phyloP scores from a whole-genome alignment of 1,284 basidiomycete species.

The Pseudozyma thailandica region DNA sequence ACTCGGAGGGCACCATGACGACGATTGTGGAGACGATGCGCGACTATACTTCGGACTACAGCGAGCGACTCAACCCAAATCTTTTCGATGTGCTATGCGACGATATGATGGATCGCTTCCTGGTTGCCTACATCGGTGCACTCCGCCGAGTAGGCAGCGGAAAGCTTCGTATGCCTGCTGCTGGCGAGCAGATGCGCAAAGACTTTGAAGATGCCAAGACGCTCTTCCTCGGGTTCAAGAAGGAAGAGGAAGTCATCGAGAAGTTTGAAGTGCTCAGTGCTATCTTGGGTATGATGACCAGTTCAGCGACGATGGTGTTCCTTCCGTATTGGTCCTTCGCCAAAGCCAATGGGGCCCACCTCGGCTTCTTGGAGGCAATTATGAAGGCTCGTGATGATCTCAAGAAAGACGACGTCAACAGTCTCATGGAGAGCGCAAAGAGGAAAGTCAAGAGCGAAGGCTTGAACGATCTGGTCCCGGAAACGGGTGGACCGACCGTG shows the following conservation, averaged over 20 bases:
- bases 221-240: slow-evolving; percentile 84
- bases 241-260: slow-evolving; percentile 80
- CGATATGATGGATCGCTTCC: slow-evolving; percentile 89
- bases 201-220: slow-evolving; percentile 82
- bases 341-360: slow-evolving; percentile 91
- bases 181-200: slow-evolving; percentile 81
- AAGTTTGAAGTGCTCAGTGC: slow-evolving; percentile 87
- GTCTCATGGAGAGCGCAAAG: slow-evolving; percentile 93
- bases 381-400: slow-evolving; percentile 91
- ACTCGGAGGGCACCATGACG: slow-evolving; percentile 75
- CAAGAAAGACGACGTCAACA: slow-evolving; percentile 84
- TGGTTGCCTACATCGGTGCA: slow-evolving; percentile 88
- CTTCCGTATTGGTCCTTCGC: slow-evolving; percentile 92
- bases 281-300: slow-evolving; percentile 80
- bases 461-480: slow-evolving; percentile 58
- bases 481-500: slow-evolving; percentile 56
- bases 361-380: slow-evolving; percentile 87
- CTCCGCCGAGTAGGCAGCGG: slow-evolving; percentile 77
- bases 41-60: slow-evolving; percentile 94
- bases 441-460: slow-evolving; percentile 77
- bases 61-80: slow-evolving; percentile 87
- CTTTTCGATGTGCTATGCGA: slow-evolving; percentile 92
- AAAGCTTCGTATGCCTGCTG: slow-evolving; percentile 87
- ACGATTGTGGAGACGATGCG: slow-evolving; percentile 94
- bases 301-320: slow-evolving; percentile 91